A percentile compares a stretch with the other conserved stretches of the same genome.
Evolutionary conservation across 768 basidiomycete genomes (phyloP).

Genomic region (Mrakia blollopis): DNA sequence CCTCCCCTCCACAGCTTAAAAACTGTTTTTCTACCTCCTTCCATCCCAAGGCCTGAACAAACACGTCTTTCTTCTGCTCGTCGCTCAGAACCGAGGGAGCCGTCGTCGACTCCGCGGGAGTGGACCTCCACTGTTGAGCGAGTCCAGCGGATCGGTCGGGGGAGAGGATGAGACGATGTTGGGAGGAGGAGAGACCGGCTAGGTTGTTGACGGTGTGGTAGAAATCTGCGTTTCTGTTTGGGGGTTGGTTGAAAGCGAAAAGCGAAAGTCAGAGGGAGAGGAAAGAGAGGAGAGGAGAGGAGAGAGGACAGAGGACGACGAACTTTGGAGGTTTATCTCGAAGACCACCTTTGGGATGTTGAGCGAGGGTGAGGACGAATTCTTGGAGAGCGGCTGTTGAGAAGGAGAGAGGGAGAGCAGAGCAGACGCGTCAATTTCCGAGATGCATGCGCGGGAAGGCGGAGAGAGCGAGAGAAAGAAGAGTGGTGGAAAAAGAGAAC

Average conservation of each 20-base stretch:
- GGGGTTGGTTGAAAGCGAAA: background rate
- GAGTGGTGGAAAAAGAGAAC: background rate
- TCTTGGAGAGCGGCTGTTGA: constrained; percentile 65
- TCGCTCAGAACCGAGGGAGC: constrained; percentile 10
- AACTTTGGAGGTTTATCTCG: constrained; percentile 95
- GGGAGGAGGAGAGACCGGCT: constrained; percentile 80
- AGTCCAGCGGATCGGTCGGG: constrained; percentile 45
- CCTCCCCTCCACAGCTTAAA: constrained; percentile 47
- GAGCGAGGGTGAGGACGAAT: constrained; percentile 79
- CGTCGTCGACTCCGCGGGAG: background rate
- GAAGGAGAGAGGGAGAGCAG: no score
- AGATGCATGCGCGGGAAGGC: no score
- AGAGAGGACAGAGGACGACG: constrained; percentile 38
- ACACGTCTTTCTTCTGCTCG: constrained; percentile 34
- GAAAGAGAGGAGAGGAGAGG: background rate
- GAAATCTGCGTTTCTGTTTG: constrained; percentile 68
- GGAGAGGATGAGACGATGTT: constrained; percentile 65
- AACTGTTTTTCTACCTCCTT: constrained; percentile 32
- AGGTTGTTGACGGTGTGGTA: constrained; percentile 95
- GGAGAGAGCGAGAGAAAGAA: background rate
- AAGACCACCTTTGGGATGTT: constrained; percentile 77
- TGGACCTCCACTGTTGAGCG: constrained; percentile 46
- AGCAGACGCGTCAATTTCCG: background rate
- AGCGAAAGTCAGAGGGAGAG: background rate
- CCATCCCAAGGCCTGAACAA: constrained; percentile 33